Evolutionary conservation across 805 yeast species (phyloP).

Genomic region (Wickerhamomyces queroliae): DNA sequence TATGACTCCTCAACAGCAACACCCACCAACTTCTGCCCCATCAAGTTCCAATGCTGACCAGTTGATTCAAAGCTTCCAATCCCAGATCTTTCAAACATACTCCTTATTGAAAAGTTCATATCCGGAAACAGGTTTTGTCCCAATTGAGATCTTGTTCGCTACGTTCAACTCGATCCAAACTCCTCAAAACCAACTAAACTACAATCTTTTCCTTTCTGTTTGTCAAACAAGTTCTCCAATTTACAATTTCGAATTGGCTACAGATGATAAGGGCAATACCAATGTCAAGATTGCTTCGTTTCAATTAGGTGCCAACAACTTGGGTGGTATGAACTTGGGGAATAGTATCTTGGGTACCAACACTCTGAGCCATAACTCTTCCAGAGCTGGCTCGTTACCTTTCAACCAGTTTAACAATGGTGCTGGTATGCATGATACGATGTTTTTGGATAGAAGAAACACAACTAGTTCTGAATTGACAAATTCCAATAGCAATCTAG

Average conservation of each 20-base stretch:
- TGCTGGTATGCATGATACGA: neutral
- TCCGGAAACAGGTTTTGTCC: slow-evolving; percentile 7
- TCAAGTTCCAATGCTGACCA: slow-evolving; percentile 1
- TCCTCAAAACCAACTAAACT: neutral
- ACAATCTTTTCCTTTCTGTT: slow-evolving; percentile 8
- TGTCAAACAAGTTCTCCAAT: slow-evolving; percentile 7
- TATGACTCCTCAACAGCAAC: neutral
- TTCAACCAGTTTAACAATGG: neutral
- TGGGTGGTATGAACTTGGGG: no score
- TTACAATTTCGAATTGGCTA: slow-evolving; percentile 8
- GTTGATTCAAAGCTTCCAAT: slow-evolving; percentile 6
- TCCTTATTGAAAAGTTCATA: slow-evolving; percentile 2
- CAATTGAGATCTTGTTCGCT: slow-evolving; percentile 2
- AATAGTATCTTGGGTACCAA: neutral
- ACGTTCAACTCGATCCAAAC: slow-evolving; percentile 3
- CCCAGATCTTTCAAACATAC: slow-evolving; percentile 7
- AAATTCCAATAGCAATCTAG: neutral
- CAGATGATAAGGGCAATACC: slow-evolving; percentile 9
- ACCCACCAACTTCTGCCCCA: neutral
- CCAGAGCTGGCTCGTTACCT: slow-evolving; percentile 1
- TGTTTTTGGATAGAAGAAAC: neutral
- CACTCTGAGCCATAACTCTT: neutral
- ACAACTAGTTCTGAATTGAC: neutral
- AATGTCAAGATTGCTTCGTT: slow-evolving; percentile 10
- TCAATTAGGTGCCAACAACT: neutral